Percentiles rank a stretch among this genome's conserved stretches.
These are phyloP conservation scores for Eucalyptus cladocalyx DNA, from an alignment of 345 rosid genomes.

Conservation along the genomic window DNA sequence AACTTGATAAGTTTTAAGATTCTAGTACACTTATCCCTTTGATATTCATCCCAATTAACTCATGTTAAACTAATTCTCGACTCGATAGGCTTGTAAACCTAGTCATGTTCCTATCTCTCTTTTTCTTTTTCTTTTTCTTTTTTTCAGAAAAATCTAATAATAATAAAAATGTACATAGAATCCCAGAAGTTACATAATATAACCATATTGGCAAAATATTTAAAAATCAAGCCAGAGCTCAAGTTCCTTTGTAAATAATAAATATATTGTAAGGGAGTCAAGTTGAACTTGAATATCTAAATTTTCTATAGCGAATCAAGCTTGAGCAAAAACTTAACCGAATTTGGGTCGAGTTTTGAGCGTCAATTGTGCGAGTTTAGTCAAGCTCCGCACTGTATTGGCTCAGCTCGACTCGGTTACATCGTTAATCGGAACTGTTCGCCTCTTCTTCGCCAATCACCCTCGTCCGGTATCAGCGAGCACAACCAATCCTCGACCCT, in stretches of 20 bases:
- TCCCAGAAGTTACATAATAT: neutral
- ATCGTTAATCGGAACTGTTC: neutral
- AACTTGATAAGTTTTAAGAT: neutral
- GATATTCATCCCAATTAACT: neutral
- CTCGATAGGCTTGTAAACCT: neutral
- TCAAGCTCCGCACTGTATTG: neutral
- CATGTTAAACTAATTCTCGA: neutral
- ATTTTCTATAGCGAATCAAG: neutral
- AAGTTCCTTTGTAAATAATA: neutral
- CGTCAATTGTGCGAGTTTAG: neutral
- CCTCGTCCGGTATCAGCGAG: neutral
- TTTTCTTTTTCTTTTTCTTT: neutral
- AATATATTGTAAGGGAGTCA: neutral
- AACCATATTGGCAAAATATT: neutral
- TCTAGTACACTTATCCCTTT: neutral
- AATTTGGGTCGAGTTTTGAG: neutral
- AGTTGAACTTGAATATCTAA: neutral
- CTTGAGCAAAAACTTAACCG: neutral
- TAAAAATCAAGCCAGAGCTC: neutral
- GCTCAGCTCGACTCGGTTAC: neutral
- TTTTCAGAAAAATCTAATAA: neutral
- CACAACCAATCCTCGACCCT: neutral
- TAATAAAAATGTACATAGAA: neutral
- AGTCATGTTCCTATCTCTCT: neutral
- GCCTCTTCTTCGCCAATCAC: neutral